Evolutionary conservation across 2,329 filamentous ascomycete genomes (phyloP).

Genomic region (Fusarium nygamai): DNA sequence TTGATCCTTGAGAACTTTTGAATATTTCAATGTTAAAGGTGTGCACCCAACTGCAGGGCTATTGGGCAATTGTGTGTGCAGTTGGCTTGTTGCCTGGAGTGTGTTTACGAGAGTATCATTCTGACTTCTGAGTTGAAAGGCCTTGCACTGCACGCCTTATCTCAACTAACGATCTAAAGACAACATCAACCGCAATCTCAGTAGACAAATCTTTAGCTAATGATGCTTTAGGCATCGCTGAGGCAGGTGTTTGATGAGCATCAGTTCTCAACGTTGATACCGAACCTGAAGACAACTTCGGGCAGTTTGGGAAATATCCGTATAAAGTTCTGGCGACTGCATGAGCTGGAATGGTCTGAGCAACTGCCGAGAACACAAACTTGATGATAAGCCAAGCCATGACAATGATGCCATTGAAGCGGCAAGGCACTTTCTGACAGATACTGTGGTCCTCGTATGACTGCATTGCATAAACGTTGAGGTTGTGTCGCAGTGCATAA

Average conservation of each 20-base stretch:
- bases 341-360: no score
- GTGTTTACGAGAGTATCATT: neutral
- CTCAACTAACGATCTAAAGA: no score
- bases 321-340: neutral
- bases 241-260: neutral
- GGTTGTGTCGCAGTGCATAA: neutral
- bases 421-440: neutral
- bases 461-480: neutral
- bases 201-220: neutral
- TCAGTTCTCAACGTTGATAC: neutral
- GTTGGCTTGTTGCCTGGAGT: neutral
- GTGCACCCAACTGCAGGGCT: fast-evolving
- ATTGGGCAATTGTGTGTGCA: neutral
- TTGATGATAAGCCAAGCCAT: neutral
- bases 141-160: no score
- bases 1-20: neutral
- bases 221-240: neutral
- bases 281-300: neutral
- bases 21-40: neutral
- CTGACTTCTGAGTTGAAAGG: no score
- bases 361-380: neutral
- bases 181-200: neutral
- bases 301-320: fast-evolving
- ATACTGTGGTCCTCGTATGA: neutral
- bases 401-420: fast-evolving